Evolutionary conservation across 208 protist species (phyloP).

Genomic region (Trypanosoma boissoni): DNA sequence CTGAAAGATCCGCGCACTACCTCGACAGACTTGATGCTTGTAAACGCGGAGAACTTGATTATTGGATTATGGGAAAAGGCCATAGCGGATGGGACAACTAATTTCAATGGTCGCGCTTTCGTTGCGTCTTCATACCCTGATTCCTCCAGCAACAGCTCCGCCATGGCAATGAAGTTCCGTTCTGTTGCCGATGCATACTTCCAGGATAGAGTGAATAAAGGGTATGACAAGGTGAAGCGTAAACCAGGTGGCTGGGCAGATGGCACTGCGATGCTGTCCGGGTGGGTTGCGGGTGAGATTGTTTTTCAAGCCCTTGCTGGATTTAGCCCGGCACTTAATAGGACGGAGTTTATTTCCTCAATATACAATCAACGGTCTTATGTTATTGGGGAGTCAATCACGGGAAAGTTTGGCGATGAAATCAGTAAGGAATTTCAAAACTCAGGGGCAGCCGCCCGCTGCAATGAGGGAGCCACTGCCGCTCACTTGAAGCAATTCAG

Average conservation of each 20-base stretch:
- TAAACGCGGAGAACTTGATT: constrained; percentile 5
- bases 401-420: constrained; percentile 26
- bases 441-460: constrained; percentile 8
- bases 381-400: constrained; percentile 24
- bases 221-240: too few relatives aligned
- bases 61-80: neutral
- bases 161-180: constrained; percentile 19
- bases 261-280: constrained; percentile 23
- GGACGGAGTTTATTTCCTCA: constrained; percentile 12
- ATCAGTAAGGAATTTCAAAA: neutral
- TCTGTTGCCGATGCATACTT: constrained; percentile 20
- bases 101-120: constrained; percentile 14
- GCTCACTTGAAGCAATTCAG: constrained; percentile 16
- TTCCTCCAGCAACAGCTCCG: constrained; percentile 10
- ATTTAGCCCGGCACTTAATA: neutral
- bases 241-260: too few relatives aligned
- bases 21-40: constrained; percentile 5
- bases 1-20: constrained; percentile 22
- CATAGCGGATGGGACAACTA: neutral
- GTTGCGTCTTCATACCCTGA: constrained; percentile 23
- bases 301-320: neutral
- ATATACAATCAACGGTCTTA: constrained; percentile 27
- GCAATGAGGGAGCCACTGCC: constrained; percentile 21
- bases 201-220: constrained; percentile 5
- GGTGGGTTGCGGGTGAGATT: constrained; percentile 25